A percentile compares a stretch with the other conserved stretches of the same genome.
phyloP scores from a whole-genome alignment of 768 basidiomycete genomes.

The Gyrodon lividus region DNA sequence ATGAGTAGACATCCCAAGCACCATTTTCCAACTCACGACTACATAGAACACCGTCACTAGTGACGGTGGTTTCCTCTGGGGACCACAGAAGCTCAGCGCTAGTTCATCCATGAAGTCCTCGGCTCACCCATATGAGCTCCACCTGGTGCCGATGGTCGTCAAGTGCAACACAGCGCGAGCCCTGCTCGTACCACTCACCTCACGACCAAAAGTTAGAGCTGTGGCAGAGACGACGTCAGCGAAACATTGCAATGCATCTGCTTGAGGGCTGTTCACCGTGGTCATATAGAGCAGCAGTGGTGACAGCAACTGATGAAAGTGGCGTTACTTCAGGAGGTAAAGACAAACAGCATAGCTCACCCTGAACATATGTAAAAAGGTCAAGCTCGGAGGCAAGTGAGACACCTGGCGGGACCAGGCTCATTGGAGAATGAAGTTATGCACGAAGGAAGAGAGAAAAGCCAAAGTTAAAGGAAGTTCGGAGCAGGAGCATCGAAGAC shows the following conservation, averaged over 20 bases:
- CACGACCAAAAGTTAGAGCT: conserved; percentile 28
- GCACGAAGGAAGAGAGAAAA: not conserved
- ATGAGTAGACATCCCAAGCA: not conserved
- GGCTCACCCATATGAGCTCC: conserved; percentile 32
- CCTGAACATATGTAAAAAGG: conserved; percentile 23
- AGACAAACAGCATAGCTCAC: conserved; percentile 6
- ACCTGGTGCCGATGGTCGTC: conserved; percentile 15
- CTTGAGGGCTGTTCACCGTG: conserved; percentile 16
- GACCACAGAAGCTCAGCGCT: not conserved
- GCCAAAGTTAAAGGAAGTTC: not conserved
- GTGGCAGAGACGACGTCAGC: not conserved
- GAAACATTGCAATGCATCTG: not conserved
- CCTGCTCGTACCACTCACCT: conserved; percentile 16
- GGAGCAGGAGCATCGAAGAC: not conserved
- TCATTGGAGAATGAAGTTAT: conserved; percentile 17
- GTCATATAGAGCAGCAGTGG: conserved; percentile 28
- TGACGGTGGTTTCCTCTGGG: conserved; percentile 26
- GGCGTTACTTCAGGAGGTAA: conserved; percentile 2
- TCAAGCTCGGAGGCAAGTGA: not conserved
- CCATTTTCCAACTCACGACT: conserved; percentile 17
- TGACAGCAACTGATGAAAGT: conserved; percentile 26
- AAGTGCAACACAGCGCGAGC: not conserved
- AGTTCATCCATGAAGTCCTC: not conserved
- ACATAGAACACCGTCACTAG: conserved; percentile 25
- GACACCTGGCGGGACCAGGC: conserved; percentile 16